Evolutionary conservation across 176 grass and related monocot species (phyloP), one percentile per base, ranked within the genome.

Genomic region (Eragrostis curvula): DNA sequence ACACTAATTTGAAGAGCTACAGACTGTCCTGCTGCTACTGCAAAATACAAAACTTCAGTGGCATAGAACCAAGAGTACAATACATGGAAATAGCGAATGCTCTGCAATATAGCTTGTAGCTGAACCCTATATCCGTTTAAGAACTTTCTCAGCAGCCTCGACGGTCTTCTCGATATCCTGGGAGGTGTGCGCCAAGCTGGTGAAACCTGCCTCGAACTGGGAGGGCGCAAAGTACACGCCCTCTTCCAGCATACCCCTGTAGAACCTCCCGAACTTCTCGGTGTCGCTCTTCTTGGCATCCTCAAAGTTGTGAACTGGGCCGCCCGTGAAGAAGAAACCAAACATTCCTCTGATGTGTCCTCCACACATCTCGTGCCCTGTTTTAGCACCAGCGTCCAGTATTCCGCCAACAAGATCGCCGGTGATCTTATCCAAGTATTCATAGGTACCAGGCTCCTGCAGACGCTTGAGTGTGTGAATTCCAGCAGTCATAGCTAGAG

Each of bases 401-500:
- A 99, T 87, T 21, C 96, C 93, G 29, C 66, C 71, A 51, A 96
- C 56, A 21, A 99, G 96, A 10, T 91, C 86, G 71, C 90, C 87
- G 0, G 96, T 96, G 74, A 99, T 88, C 71, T 99, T 99, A 69
- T 96, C 91, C 64, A 99, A 91, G 77, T 94, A 92, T 2, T 96
- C 89, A 6, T 99, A 99, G 73, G 82, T 87, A 60, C 91, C 91
- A 3, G 91, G 91, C 70, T 96, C 93, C 21, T 51, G 87, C 50
- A 99, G 76, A 74, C 91, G 87, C 82, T 85, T 88, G n/a, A 99
- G 89, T 0, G 96, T 96, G 88, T 99, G 89, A 10, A 99, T 99
- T 78, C 93, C 96, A 63, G 96, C 96, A 42, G 96, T 99, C 96
- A 99, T 99, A 17, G 96, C 96, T 79, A 99, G 89, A 49, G 96